Conservation (phyloP, 2,329 filamentous ascomycete species). For the Calonectria honghensis region DNA sequence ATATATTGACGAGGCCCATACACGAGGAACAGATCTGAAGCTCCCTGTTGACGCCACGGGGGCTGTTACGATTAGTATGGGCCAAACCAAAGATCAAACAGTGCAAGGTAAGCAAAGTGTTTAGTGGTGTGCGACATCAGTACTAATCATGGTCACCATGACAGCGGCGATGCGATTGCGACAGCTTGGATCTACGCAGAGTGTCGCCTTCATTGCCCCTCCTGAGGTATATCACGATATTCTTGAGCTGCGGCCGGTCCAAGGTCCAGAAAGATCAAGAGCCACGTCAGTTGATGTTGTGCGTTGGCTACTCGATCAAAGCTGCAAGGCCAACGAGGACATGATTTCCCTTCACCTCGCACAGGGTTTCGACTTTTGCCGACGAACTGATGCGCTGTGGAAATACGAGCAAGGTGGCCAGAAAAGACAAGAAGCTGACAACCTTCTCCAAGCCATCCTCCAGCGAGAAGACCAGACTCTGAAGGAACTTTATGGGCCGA, state of each 20-base stretch:
- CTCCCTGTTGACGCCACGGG: constrained; percentile 68
- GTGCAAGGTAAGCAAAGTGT: constrained; percentile 72
- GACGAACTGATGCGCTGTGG: constrained; percentile 69
- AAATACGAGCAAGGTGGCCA: constrained; percentile 65
- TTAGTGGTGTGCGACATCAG: too few species aligned
- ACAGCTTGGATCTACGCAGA: constrained; percentile 74
- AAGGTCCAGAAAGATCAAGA: too few species aligned
- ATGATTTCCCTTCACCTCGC: constrained; percentile 74
- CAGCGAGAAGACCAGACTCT: constrained; percentile 75
- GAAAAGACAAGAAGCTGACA: constrained; percentile 56
- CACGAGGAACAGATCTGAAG: constrained; percentile 76
- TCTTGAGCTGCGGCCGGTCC: constrained; percentile 61
- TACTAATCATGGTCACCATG: neutral
- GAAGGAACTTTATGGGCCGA: constrained; percentile 72
- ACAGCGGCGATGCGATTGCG: constrained; percentile 79
- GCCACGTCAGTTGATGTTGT: neutral
- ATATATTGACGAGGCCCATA: constrained; percentile 67
- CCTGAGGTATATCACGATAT: constrained; percentile 79
- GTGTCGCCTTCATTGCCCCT: constrained; percentile 73
- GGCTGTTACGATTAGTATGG: constrained; percentile 73
- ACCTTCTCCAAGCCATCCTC: constrained; percentile 55
- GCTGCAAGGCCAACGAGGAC: constrained; percentile 76
- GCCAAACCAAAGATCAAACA: constrained; percentile 76
- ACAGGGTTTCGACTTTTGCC: constrained; percentile 77
- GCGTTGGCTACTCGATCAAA: constrained; percentile 78